Evolutionary conservation across 176 grass and related monocot species (phyloP), one percentile per base, ranked within the genome.

Genomic region (Bothriochloa decipiens): DNA sequence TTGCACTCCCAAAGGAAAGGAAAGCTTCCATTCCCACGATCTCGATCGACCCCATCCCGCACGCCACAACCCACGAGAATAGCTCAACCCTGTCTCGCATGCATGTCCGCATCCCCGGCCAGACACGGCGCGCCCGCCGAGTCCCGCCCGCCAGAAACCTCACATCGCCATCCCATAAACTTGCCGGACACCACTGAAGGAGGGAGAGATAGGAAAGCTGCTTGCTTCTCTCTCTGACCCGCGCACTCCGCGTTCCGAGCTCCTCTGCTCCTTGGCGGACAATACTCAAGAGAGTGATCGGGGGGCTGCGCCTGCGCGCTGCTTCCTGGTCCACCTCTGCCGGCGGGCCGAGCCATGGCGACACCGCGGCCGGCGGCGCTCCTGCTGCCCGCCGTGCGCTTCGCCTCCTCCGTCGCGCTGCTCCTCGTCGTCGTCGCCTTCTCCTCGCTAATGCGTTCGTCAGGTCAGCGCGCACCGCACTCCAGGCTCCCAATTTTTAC

Each of bases 21-120:
- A 22, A 55, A 65, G 39, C 62, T 42, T 43, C 33, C n/a, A 13
- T 22, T 16, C 45, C 46, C 13, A 49, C 5, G 49, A 52, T 22
- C 13, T 16, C 4, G 49, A 52, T 9, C 53, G 18, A 57, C 8
- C 35, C 15, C 16, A 16, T 57, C 53, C 18, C 53, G 22, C 20
- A 58, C 20, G 20, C 7, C 2, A 63, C 47, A 5, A 2, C 52
- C 73, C 88, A 90, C 74, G 45, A 79, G 84, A 86, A 90, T 83
- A 83, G 79, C 58, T 86, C 88, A 90, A 72, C 72, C 66, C 28
- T 20, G 62, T 52, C 14, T 28, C 70, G 82, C 71, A 76, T 70
- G 70, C 40, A 76, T 62, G 70, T 41, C 81, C 36, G 33, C 43
- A 27, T 68, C 68, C 46, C 76, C 1, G 16, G 12, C 16, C 47